A percentile compares a stretch with the other conserved stretches of the same genome.
These are phyloP conservation scores for Phanerodontia chrysosporium DNA, from an alignment of 768 basidiomycete genomes.

Conservation along the genomic window DNA sequence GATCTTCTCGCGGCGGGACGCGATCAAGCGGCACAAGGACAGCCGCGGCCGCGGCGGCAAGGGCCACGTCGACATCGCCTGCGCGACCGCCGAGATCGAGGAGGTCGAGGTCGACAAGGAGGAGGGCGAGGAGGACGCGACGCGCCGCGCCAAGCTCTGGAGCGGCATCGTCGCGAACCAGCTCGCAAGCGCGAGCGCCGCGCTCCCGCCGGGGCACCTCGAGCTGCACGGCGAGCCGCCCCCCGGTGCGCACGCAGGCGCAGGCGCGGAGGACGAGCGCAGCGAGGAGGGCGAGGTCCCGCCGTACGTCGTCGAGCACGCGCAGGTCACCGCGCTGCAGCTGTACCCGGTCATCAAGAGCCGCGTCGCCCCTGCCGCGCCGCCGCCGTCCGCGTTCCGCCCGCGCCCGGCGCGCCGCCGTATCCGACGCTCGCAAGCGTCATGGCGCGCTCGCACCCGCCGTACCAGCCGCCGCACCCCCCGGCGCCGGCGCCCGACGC, in stretches of 20 bases:
- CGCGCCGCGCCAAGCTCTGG: conserved; percentile 65
- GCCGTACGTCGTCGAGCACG: conserved; percentile 9
- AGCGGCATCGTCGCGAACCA: conserved; percentile 48
- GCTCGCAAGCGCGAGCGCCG: conserved; percentile 7
- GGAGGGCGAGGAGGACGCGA: conserved; percentile 33
- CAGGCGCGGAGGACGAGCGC: conserved; percentile 4
- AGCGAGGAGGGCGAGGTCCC: conserved; percentile 15
- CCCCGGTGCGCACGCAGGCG: too few relatives aligned
- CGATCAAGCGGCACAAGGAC: conserved; percentile 75
- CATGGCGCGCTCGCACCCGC: conserved; percentile 11
- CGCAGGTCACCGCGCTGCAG: conserved; percentile 7
- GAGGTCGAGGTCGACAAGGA: conserved; percentile 54
- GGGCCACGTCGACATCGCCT: conserved; percentile 27
- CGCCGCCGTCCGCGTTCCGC: conserved; percentile 3
- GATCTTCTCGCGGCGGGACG: conserved; percentile 72
- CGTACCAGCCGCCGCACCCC: conserved; percentile 7
- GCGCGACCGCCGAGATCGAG: conserved; percentile 50
- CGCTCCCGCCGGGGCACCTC: background rate
- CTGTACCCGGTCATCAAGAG: conserved; percentile 12
- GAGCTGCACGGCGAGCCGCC: background rate
- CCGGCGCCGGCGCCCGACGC: conserved; percentile 10
- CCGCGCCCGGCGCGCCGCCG: background rate
- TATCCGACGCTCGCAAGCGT: conserved; percentile 12
- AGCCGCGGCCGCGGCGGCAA: conserved; percentile 48
- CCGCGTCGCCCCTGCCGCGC: conserved; percentile 11